phyloP scores from a whole-genome alignment of 805 yeast genomes.

The Brettanomyces custersianus region DNA sequence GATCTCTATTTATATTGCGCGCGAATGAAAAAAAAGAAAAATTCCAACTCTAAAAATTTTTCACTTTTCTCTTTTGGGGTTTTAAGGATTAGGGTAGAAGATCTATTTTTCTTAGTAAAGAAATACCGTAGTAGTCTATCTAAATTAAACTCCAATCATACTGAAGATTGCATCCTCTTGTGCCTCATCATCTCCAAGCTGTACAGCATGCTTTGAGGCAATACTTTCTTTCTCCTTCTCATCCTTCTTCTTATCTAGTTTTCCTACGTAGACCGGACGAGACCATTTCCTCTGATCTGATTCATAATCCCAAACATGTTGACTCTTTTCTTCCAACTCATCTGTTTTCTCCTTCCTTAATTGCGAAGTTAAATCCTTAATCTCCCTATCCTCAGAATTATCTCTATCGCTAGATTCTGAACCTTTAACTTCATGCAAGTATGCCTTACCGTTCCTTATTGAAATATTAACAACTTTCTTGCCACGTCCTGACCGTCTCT shows the following conservation, averaged over 20 bases:
- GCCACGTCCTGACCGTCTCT: conserved; percentile 62
- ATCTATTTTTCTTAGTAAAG: background rate
- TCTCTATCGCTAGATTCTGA: conserved; percentile 22
- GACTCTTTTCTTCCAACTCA: conserved; percentile 21
- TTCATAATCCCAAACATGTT: conserved; percentile 51
- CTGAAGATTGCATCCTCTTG: conserved; percentile 22
- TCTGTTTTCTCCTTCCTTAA: conserved; percentile 27
- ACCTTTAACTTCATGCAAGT: conserved; percentile 40
- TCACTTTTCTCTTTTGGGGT: background rate
- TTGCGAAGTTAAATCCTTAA: conserved; percentile 25
- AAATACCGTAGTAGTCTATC: background rate
- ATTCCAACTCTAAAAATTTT: background rate
- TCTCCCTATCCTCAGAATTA: conserved; percentile 31
- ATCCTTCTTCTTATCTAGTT: background rate
- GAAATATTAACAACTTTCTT: conserved; percentile 68
- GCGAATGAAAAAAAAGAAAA: conserved; percentile 4
- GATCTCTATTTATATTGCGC: background rate
- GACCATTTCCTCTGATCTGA: conserved; percentile 47
- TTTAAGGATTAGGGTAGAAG: background rate
- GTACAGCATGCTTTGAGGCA: conserved; percentile 18
- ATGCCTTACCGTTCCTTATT: conserved; percentile 73
- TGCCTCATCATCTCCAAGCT: conserved; percentile 23
- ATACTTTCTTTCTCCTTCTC: conserved; percentile 2
- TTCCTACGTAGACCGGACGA: conserved; percentile 26
- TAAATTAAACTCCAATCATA: conserved; percentile 18